Conservation (phyloP, 2,329 filamentous ascomycete species). For the Xylariales sp. region DNA sequence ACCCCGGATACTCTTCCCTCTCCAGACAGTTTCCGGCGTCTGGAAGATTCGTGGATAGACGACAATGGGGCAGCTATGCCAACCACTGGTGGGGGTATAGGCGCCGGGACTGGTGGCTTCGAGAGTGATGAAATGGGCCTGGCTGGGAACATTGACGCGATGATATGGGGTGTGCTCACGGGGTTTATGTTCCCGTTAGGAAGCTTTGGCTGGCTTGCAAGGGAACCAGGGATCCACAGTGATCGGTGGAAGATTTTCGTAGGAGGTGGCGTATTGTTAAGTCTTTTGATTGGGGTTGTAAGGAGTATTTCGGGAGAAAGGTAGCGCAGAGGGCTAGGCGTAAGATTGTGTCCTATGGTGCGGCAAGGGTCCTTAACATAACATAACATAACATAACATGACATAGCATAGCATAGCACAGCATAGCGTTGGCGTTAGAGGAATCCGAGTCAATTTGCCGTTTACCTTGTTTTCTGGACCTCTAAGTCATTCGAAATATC, state of each 20-base stretch:
- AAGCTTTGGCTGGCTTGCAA: slow-evolving; percentile 76
- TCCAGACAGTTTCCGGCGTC: slow-evolving; percentile 65
- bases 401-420: too few relatives aligned
- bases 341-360: too few relatives aligned
- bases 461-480: too few relatives aligned
- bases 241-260: slow-evolving; percentile 83
- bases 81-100: slow-evolving; percentile 25
- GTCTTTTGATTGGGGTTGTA: slow-evolving; percentile 31
- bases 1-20: slow-evolving; percentile 87
- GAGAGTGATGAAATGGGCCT: slow-evolving; percentile 45
- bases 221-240: slow-evolving; percentile 84
- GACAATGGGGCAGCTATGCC: slow-evolving; percentile 39
- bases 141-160: slow-evolving; percentile 67
- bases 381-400: too few relatives aligned
- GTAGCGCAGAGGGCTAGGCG: too few relatives aligned
- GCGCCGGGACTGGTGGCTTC: slow-evolving; percentile 36
- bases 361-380: too few relatives aligned
- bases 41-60: slow-evolving; percentile 93
- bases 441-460: too few relatives aligned
- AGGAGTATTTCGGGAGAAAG: slow-evolving; percentile 28
- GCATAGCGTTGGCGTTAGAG: too few relatives aligned
- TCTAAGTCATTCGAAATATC: too few relatives aligned
- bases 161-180: slow-evolving; percentile 82
- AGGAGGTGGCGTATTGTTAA: slow-evolving; percentile 72
- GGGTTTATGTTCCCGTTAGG: slow-evolving; percentile 95